Evolutionary conservation across 2,329 filamentous ascomycete genomes (phyloP).

Genomic region (Aspergillus candidus): DNA sequence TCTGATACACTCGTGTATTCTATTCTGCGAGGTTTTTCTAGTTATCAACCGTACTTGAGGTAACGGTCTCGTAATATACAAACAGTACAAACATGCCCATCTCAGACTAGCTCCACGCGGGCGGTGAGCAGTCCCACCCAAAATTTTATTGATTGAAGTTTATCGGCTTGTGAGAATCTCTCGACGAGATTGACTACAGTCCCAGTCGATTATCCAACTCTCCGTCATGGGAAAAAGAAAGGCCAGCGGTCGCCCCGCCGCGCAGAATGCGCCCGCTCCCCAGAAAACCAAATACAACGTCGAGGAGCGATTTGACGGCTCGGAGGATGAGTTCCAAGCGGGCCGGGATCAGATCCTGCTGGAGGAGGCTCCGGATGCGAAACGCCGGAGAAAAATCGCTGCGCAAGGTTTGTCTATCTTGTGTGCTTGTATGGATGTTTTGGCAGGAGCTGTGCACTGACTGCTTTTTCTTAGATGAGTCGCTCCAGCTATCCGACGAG

Average conservation of each 20-base stretch:
- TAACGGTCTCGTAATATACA: background rate
- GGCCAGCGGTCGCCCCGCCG: conserved; percentile 47
- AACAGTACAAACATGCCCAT: conserved; percentile 17
- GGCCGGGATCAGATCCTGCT: conserved; percentile 81
- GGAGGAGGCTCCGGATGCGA: conserved; percentile 72
- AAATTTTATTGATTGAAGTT: conserved; percentile 29
- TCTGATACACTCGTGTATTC: no score
- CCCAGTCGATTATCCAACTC: background rate
- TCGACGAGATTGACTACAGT: background rate
- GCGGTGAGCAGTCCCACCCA: conserved; percentile 30
- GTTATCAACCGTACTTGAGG: no score
- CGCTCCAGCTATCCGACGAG: conserved; percentile 56
- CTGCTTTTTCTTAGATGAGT: conserved; percentile 42
- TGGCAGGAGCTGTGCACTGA: conserved; percentile 12
- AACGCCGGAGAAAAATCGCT: conserved; percentile 64
- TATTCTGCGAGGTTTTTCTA: no score
- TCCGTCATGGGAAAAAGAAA: conserved; percentile 58
- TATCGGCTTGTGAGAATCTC: conserved; percentile 10
- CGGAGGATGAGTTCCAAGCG: conserved; percentile 87
- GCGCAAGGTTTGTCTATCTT: conserved; percentile 53
- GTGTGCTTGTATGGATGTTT: background rate
- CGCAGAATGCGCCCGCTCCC: conserved; percentile 24
- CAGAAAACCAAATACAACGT: conserved; percentile 32
- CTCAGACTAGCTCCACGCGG: conserved; percentile 14
- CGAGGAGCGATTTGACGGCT: conserved; percentile 77